Evolutionary conservation across 148 eudicot genomes (phyloP), one percentile per base, ranked within the genome.

Genomic region (Limonium bicolor): DNA sequence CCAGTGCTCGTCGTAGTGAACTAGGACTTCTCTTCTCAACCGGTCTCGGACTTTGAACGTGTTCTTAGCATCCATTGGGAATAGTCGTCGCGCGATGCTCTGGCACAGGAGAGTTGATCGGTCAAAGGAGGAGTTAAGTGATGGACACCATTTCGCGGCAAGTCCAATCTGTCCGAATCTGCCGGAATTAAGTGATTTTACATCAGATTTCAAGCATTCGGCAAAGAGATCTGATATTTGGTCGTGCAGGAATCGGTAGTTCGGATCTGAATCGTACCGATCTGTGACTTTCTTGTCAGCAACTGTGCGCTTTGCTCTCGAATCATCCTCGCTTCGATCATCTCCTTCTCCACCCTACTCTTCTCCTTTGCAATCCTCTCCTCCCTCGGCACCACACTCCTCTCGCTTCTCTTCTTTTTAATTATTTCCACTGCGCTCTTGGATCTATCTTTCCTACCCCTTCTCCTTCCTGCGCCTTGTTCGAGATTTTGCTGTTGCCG

Each of bases 81-180:
- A 57, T 4, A 57, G 5, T 16, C 41, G 48, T 18, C 54, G 38
- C 0, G 54, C 62, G 14, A 57, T 57, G 37, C 47, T 20, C 27
- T 57, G 54, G 39, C 54, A 57, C 10, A 57, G 38, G 17, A 57
- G 27, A 0, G 48, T 47, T 2, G 21, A 22, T 9, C 24, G 32
- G 29, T 57, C 62, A 30, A 38, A 57, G 0, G 40, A 39, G 0
- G 62, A 57, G n/a, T 57, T 40, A 10, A 57, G 37, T 13, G 62
- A 57, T 0, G 62, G 62, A 23, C 62, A 57, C 54, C 62, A 57
- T 21, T 57, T 57, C 0, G 62, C 54, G 6, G 62, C 62, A 11
- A 57, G 39, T 15, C 54, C 48, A 14, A 57, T 48, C 14, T 39
- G 29, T 23, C 24, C 48, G 11, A 15, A 5, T 8, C 40, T 14